A percentile compares a stretch with the other conserved stretches of the same genome.
phyloP scores from a whole-genome alignment of 257 asterid genomes.

The Solanum microdontum region DNA sequence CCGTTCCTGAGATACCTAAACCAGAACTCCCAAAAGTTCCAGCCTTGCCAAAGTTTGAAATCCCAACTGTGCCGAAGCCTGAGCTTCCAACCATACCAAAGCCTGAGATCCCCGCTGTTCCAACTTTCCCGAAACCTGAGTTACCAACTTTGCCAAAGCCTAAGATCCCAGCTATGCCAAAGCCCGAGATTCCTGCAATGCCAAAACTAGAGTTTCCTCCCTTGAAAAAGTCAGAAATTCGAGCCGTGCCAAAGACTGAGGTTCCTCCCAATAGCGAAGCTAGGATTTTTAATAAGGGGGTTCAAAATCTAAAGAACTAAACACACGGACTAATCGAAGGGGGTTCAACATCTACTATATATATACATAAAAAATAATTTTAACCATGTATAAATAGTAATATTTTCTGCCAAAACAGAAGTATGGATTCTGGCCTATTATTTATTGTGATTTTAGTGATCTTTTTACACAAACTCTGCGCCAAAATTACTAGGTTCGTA shows the following conservation, averaged over 20 bases:
- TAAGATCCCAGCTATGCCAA: background rate
- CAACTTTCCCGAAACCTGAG: background rate
- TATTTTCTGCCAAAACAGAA: no score
- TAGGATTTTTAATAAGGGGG: no score
- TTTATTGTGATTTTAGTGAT: no score
- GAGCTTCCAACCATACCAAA: slow-evolving; percentile 18
- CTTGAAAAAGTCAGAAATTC: background rate
- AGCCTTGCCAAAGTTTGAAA: background rate
- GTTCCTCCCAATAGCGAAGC: no score
- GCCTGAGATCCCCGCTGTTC: slow-evolving; percentile 4
- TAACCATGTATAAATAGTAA: no score
- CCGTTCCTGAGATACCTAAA: background rate
- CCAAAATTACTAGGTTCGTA: no score
- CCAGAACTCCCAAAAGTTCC: background rate
- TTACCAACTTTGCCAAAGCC: background rate
- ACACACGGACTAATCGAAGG: no score
- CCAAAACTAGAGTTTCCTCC: background rate
- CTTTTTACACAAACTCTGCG: no score
- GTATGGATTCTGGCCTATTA: no score
- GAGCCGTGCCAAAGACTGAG: background rate
- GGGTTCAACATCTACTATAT: no score
- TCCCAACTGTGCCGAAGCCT: background rate
- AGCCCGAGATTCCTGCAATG: background rate
- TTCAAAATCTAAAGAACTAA: no score
- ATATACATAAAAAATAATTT: no score